Evolutionary conservation across 2,329 filamentous ascomycete species (phyloP).

Genomic region (Fusarium circinatum): DNA sequence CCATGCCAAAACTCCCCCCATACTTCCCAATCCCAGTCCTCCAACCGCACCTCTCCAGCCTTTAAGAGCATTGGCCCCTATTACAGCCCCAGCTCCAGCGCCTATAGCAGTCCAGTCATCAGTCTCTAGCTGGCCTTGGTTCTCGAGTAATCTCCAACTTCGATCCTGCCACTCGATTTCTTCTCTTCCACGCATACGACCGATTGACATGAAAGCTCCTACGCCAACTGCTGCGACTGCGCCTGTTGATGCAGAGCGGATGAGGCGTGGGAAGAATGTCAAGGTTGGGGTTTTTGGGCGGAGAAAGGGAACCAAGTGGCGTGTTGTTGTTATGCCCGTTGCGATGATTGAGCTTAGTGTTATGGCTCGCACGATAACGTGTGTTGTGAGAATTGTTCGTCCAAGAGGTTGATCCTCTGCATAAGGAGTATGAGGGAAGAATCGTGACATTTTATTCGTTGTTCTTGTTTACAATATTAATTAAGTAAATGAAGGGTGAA

Average conservation of each 20-base stretch:
- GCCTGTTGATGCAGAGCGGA: slow-evolving; percentile 58
- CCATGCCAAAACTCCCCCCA: slow-evolving; percentile 60
- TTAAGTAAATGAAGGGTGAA: neutral
- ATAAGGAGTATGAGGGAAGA: slow-evolving; percentile 65
- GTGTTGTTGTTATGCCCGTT: slow-evolving; percentile 50
- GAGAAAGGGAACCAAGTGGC: slow-evolving; percentile 44
- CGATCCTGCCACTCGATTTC: slow-evolving; percentile 73
- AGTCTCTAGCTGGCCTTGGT: slow-evolving; percentile 63
- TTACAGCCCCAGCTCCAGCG: slow-evolving; percentile 50
- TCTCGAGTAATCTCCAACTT: slow-evolving; percentile 69
- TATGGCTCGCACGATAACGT: slow-evolving; percentile 67
- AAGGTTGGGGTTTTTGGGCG: slow-evolving; percentile 44
- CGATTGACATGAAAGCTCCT: slow-evolving; percentile 55
- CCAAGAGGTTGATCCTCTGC: slow-evolving; percentile 71
- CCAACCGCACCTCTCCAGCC: slow-evolving; percentile 56
- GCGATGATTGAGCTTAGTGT: slow-evolving; percentile 63
- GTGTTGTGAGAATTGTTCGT: slow-evolving; percentile 65
- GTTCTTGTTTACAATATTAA: neutral
- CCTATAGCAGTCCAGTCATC: slow-evolving; percentile 66
- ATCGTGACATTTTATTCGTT: slow-evolving; percentile 58
- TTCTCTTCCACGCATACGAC: slow-evolving; percentile 64
- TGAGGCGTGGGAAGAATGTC: slow-evolving; percentile 50
- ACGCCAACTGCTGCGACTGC: slow-evolving; percentile 57
- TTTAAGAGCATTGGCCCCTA: slow-evolving; percentile 45
- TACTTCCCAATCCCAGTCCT: slow-evolving; percentile 59